A percentile compares a stretch with the other conserved stretches of the same genome.
Conservation (phyloP, 306 rosid species). For the Prunus kanzakura region DNA sequence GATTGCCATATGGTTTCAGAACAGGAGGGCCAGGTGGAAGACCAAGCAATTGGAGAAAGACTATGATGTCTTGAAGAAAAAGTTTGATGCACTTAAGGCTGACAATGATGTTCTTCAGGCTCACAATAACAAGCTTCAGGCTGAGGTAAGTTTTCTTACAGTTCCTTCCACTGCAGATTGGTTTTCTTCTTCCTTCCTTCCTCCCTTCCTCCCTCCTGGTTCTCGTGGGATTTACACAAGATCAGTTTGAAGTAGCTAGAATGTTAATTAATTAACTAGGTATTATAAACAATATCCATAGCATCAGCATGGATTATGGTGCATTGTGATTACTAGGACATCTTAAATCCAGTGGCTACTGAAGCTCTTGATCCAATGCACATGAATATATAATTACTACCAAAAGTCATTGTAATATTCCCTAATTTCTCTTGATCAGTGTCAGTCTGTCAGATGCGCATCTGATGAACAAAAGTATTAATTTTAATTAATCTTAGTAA, state of each 20-base stretch:
- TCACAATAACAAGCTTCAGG: conserved; percentile 69
- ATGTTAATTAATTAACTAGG: background rate
- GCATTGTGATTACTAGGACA: conserved; percentile 22
- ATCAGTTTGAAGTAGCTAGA: conserved; percentile 2
- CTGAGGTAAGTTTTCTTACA: conserved; percentile 47
- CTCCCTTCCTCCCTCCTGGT: background rate
- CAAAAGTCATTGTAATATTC: conserved; percentile 22
- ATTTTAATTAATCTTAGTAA: background rate
- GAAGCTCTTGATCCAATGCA: conserved; percentile 37
- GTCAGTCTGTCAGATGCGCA: conserved; percentile 36
- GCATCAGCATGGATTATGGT: conserved; percentile 21
- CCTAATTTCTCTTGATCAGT: conserved; percentile 30
- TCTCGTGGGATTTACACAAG: background rate
- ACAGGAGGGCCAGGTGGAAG: conserved; percentile 94
- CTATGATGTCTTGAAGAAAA: conserved; percentile 72
- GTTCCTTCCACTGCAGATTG: too few species aligned
- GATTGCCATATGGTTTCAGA: conserved; percentile 94
- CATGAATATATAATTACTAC: conserved; percentile 13
- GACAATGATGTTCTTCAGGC: conserved; percentile 74
- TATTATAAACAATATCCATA: background rate
- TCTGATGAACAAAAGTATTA: conserved; percentile 17
- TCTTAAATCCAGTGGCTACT: conserved; percentile 25
- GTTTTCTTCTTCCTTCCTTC: background rate
- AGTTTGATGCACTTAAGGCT: conserved; percentile 71
- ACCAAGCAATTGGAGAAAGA: conserved; percentile 88